These are phyloP conservation scores for Fusarium redolens DNA, from an alignment of 2,329 filamentous ascomycete species.

Conservation along the genomic window DNA sequence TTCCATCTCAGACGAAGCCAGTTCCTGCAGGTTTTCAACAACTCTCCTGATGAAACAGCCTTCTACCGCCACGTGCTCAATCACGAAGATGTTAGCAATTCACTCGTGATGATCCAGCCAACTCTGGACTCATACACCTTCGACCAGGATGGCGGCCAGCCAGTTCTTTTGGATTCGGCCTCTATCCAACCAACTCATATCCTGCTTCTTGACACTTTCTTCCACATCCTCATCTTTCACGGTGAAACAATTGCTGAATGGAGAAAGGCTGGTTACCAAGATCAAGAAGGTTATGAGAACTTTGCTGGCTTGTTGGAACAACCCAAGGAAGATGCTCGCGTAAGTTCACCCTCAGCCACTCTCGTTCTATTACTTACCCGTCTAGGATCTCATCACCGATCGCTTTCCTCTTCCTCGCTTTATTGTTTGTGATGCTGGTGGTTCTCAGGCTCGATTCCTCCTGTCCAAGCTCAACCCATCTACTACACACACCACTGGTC, in stretches of 20 bases:
- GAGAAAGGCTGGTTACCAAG: constrained; percentile 97
- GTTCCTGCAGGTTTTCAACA: constrained; percentile 99
- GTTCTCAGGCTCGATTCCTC: constrained; percentile 96
- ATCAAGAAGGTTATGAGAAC: constrained; percentile 98
- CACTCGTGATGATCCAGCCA: constrained; percentile 98
- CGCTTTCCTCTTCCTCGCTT: constrained; percentile 98
- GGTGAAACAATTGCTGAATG: constrained; percentile 98
- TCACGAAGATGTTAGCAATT: constrained; percentile 96
- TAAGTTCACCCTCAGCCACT: constrained; percentile 58
- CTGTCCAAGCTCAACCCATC: constrained; percentile 97
- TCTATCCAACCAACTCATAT: constrained; percentile 96
- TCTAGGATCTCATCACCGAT: constrained; percentile 92
- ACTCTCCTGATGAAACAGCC: constrained; percentile 98
- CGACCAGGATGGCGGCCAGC: constrained; percentile 91
- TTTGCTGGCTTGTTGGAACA: constrained; percentile 88
- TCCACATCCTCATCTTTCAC: constrained; percentile 99
- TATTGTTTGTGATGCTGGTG: constrained; percentile 98
- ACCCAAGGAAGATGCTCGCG: constrained; percentile 95
- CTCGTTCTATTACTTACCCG: constrained; percentile 34
- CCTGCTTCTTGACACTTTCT: constrained; percentile 96
- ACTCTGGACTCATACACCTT: constrained; percentile 98
- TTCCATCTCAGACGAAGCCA: constrained; percentile 97
- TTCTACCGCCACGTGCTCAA: constrained; percentile 98
- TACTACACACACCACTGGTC: constrained; percentile 93
- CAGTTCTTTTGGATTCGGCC: constrained; percentile 94